Evolutionary conservation across 2,329 filamentous ascomycete genomes (phyloP).

Genomic region (Penicillium sp.): DNA sequence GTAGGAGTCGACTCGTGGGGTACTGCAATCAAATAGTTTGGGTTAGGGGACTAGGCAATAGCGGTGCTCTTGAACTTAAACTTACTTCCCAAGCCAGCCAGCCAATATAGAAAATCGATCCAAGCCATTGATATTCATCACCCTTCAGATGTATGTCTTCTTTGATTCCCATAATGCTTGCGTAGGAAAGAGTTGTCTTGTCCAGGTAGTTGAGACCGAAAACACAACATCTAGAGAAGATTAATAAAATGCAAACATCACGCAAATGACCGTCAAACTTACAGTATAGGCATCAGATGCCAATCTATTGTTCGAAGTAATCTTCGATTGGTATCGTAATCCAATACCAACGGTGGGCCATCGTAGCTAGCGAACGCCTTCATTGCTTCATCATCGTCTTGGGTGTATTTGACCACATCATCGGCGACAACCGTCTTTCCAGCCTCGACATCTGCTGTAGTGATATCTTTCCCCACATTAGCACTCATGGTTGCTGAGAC

Average conservation of each 20-base stretch:
- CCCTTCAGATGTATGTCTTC: conserved; percentile 45
- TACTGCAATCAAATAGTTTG: background rate
- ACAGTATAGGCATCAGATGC: background rate
- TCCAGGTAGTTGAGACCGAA: background rate
- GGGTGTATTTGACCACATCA: background rate
- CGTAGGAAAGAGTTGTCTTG: conserved; percentile 42
- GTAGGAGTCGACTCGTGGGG: conserved; percentile 39
- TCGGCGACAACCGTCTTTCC: background rate
- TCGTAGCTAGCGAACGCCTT: background rate
- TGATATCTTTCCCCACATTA: background rate
- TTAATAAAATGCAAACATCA: background rate
- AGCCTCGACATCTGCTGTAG: background rate
- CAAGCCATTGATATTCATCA: conserved; percentile 45
- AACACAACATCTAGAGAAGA: background rate
- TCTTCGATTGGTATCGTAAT: background rate
- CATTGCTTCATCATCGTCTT: conserved; percentile 1
- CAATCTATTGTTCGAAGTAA: background rate
- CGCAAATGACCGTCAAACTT: background rate
- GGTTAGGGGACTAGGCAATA: background rate
- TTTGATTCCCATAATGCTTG: conserved; percentile 57
- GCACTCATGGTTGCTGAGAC: background rate
- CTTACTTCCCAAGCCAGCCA: conserved; percentile 35
- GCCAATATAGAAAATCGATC: conserved; percentile 47
- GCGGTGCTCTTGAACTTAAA: too few species aligned
- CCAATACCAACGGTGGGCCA: background rate